A percentile compares a stretch with the other conserved stretches of the same genome.
Evolutionary conservation across 192 early-diverging fungal species (phyloP).

Genomic region (Umbelopsis ramanniana): DNA sequence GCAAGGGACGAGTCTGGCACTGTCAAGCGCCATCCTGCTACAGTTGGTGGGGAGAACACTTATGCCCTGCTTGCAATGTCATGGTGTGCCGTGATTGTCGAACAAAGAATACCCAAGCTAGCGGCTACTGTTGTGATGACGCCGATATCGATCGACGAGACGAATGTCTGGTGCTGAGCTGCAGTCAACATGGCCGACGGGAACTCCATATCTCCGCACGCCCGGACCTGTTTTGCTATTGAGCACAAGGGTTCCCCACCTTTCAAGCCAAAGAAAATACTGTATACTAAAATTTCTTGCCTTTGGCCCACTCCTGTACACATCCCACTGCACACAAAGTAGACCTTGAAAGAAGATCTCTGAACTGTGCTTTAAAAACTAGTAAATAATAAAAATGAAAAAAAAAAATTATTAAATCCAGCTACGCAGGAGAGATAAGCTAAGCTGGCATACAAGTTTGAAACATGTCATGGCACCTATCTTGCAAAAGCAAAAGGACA

Average conservation of each 20-base stretch:
- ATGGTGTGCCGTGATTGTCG: neutral
- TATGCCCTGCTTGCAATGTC: neutral
- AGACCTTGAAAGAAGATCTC: too few species aligned
- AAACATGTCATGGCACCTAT: too few species aligned
- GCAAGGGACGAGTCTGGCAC: neutral
- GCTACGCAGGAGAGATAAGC: too few species aligned
- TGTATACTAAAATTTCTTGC: too few species aligned
- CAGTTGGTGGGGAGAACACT: neutral
- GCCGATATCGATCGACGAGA: slow-evolving; percentile 1
- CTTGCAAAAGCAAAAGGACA: too few species aligned
- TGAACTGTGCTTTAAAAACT: too few species aligned
- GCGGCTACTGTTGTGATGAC: neutral
- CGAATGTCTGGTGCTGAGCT: neutral
- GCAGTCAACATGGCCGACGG: neutral
- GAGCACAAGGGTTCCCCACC: neutral
- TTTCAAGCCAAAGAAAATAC: too few species aligned
- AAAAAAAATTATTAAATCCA: too few species aligned
- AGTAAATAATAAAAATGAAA: too few species aligned
- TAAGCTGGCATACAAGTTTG: too few species aligned
- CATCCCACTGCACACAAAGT: too few species aligned
- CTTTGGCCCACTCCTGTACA: too few species aligned
- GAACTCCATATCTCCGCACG: slow-evolving; percentile 20
- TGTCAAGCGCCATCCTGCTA: slow-evolving; percentile 2
- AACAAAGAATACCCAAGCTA: neutral
- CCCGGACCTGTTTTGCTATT: slow-evolving; percentile 1